phyloP scores from a whole-genome alignment of 2,329 filamentous ascomycete genomes.

The Sphaceloma murrayae region DNA sequence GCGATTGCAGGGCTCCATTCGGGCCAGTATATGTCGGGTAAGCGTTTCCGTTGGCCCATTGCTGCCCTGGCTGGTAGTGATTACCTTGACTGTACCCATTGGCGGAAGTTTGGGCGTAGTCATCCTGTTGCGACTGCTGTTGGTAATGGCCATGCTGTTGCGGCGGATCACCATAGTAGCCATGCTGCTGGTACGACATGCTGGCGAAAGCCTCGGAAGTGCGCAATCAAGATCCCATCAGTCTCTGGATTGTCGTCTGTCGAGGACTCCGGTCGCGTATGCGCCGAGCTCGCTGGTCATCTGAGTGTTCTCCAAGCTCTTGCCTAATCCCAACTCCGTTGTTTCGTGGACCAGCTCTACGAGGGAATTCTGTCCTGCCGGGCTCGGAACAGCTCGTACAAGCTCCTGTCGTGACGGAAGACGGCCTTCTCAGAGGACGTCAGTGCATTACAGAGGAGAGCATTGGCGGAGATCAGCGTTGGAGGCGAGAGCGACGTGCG shows the following conservation, averaged over 20 bases:
- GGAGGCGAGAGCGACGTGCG: neutral
- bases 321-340: neutral
- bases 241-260: neutral
- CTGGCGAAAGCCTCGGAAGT: conserved; percentile 18
- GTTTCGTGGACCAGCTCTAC: too few species aligned
- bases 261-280: neutral
- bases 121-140: conserved; percentile 27
- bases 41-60: neutral
- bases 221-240: conserved; percentile 3
- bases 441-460: too few species aligned
- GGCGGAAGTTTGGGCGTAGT: conserved; percentile 6
- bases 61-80: conserved; percentile 8
- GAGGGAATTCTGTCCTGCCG: too few species aligned
- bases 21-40: conserved; percentile 7
- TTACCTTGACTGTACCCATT: conserved; percentile 13
- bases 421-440: neutral
- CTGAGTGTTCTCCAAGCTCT: conserved; percentile 3
- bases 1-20: conserved; percentile 14
- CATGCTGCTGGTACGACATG: conserved; percentile 51
- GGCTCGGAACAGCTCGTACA: too few species aligned
- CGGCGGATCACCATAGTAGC: conserved; percentile 37
- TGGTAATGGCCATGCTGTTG: conserved; percentile 28
- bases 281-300: too few species aligned
- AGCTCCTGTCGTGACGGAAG: neutral
- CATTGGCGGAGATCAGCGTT: neutral